Base-by-base conservation (phyloP, 1,284 basidiomycete genomes). In the Puccinia polysora region DNA sequence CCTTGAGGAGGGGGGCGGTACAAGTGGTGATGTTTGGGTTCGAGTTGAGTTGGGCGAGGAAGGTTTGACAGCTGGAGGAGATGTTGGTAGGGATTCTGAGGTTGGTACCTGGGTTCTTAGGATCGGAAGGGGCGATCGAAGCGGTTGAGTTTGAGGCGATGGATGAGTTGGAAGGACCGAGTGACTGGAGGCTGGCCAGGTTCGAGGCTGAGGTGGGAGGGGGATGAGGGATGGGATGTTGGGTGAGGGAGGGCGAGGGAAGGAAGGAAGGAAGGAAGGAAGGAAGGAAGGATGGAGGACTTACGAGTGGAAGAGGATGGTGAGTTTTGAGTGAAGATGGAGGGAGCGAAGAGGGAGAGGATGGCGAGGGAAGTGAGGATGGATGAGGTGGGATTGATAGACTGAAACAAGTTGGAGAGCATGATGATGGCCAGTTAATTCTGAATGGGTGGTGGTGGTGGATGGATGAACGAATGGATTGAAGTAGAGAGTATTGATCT, bases 21-120 rank as follows among this genome's bases (percentile, higher is more conserved):
- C 69, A 71, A 20, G 58, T 28, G 25, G 59, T 71, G 20, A 71
- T 60, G 32, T 71, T 38, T 4, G 58, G 36, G n/a, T 71, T 63
- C 14, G 69, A 28, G 38, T 71, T 71, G 18, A 71, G 30, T 20
- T 59, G 45, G 50, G 43, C 59, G 7, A 71, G 38, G n/a, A 53
- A 71, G 8, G 32, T 38, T 38, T 71, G 69, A 34, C 69, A 71
- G 52, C 32, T 30, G 25, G 49, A 28, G 2, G 69, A 71, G 45
- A 71, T 60, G 4, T 45, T 43, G 28, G 36, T 43, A 18, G 69
- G 69, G 40, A 70, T 70, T 8, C 67, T 40, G 4, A 59, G 20
- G 58, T 71, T 71, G 18, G 59, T 38, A 6, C 36, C 38, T 2
- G 60, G 60, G 52, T 71, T 64, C n/a, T n/a, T n/a, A n/a, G 10